Percentiles rank a stretch among this genome's conserved stretches.
Evolutionary conservation across 2,329 filamentous ascomycete species (phyloP).

Genomic region (Aspergillus phoenicis): DNA sequence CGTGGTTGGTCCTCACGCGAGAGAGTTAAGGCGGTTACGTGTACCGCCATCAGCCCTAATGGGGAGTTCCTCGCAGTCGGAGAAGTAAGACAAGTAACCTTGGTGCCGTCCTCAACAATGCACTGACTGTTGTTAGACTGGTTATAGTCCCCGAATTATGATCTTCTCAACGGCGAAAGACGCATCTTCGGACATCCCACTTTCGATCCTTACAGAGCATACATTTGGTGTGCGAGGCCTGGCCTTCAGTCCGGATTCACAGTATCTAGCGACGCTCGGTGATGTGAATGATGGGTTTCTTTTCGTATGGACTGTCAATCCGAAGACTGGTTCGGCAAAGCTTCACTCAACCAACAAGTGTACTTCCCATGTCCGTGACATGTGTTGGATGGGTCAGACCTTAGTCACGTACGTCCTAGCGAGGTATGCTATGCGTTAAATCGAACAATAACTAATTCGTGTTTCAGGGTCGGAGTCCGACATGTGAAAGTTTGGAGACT

Average conservation of each 20-base stretch:
- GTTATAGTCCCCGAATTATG: constrained; percentile 86
- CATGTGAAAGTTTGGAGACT: constrained; percentile 94
- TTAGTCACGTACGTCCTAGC: constrained; percentile 66
- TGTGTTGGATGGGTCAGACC: constrained; percentile 85
- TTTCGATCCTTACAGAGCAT: constrained; percentile 87
- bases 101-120: background rate
- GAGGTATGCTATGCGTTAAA: background rate
- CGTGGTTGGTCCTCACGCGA: constrained; percentile 88
- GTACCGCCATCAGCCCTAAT: constrained; percentile 83
- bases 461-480: constrained; percentile 69
- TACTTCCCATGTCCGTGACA: constrained; percentile 79
- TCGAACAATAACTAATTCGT: constrained; percentile 16
- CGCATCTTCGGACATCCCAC: constrained; percentile 74
- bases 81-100: constrained; percentile 58
- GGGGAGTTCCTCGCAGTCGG: constrained; percentile 87
- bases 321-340: constrained; percentile 76
- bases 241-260: constrained; percentile 85
- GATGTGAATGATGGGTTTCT: constrained; percentile 90
- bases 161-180: constrained; percentile 82
- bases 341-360: constrained; percentile 89
- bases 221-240: constrained; percentile 85
- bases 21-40: constrained; percentile 91
- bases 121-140: constrained; percentile 61
- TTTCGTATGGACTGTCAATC: constrained; percentile 84
- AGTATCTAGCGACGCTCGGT: constrained; percentile 84